A percentile compares a stretch with the other conserved stretches of the same genome.
Conservation (phyloP, 805 yeast species). For the Candida yuanshanica region DNA sequence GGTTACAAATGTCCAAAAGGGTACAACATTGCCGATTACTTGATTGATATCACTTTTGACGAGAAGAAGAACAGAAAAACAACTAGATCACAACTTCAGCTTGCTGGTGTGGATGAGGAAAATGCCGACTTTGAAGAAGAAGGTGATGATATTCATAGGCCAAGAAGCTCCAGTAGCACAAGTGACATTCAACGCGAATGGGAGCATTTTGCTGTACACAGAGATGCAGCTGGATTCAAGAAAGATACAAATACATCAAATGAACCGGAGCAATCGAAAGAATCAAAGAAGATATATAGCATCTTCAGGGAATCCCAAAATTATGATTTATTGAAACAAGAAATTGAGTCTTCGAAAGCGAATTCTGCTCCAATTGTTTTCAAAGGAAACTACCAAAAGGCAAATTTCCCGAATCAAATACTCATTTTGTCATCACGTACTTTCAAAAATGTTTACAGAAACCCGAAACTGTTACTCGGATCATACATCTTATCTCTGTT, state of each 20-base stretch:
- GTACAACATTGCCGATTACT: conserved; percentile 88
- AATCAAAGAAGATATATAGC: conserved; percentile 19
- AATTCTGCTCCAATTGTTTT: conserved; percentile 19
- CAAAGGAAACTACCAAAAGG: conserved; percentile 29
- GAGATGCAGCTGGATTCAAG: conserved; percentile 49
- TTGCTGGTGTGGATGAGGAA: conserved; percentile 26
- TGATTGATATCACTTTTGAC: conserved; percentile 85
- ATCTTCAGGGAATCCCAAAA: conserved; percentile 29
- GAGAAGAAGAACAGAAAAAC: conserved; percentile 15
- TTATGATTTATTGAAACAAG: conserved; percentile 26
- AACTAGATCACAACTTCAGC: conserved; percentile 6
- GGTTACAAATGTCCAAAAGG: conserved; percentile 86
- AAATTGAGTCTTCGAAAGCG: conserved; percentile 24
- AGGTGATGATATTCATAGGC: conserved; percentile 26
- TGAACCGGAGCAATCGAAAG: background rate
- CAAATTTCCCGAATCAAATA: conserved; percentile 60
- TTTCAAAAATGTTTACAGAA: conserved; percentile 87
- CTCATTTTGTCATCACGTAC: conserved; percentile 77
- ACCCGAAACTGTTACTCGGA: conserved; percentile 81
- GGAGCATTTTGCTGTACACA: conserved; percentile 79
- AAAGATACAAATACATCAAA: conserved; percentile 9
- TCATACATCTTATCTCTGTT: conserved; percentile 74
- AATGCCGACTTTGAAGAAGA: conserved; percentile 23
- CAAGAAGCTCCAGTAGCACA: conserved; percentile 23
- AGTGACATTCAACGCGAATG: conserved; percentile 70